These are phyloP conservation scores for Blastobotrys peoriensis DNA, from an alignment of 805 yeast genomes.

Conservation along the genomic window DNA sequence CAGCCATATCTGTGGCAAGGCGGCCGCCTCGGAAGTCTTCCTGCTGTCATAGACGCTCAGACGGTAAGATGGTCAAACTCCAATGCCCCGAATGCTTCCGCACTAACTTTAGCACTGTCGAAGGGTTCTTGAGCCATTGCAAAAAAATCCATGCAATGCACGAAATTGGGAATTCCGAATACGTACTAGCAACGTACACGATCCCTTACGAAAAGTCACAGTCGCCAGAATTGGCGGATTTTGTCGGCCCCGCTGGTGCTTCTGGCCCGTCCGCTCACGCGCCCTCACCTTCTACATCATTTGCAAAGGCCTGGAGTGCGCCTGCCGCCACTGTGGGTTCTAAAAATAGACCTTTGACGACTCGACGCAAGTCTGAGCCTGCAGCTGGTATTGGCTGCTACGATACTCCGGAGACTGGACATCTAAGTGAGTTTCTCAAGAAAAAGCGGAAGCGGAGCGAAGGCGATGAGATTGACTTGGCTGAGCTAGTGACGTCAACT, in stretches of 20 bases:
- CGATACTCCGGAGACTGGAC: not conserved
- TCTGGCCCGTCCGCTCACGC: too few species aligned
- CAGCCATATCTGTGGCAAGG: too few species aligned
- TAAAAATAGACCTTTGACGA: too few species aligned
- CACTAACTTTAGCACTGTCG: constrained; percentile 69
- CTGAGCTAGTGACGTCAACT: constrained; percentile 13
- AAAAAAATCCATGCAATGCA: constrained; percentile 61
- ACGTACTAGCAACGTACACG: not conserved
- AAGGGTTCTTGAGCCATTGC: constrained; percentile 74
- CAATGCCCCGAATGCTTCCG: constrained; percentile 64
- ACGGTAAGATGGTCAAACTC: constrained; percentile 62
- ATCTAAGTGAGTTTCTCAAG: constrained; percentile 59
- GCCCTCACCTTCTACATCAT: too few species aligned
- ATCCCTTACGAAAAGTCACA: not conserved
- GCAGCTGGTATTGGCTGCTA: too few species aligned
- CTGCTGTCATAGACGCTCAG: constrained; percentile 32
- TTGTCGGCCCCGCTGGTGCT: not conserved
- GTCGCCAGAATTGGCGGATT: not conserved
- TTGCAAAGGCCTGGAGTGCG: too few species aligned
- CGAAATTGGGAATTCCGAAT: not conserved
- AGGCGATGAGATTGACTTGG: constrained; percentile 12
- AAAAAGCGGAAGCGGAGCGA: constrained; percentile 53
- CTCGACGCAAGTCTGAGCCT: too few species aligned
- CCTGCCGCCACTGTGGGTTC: too few species aligned
- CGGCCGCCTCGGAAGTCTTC: not conserved